Base-by-base conservation (phyloP, 106 monocot genomes). In the Ottelia alismoides region DNA sequence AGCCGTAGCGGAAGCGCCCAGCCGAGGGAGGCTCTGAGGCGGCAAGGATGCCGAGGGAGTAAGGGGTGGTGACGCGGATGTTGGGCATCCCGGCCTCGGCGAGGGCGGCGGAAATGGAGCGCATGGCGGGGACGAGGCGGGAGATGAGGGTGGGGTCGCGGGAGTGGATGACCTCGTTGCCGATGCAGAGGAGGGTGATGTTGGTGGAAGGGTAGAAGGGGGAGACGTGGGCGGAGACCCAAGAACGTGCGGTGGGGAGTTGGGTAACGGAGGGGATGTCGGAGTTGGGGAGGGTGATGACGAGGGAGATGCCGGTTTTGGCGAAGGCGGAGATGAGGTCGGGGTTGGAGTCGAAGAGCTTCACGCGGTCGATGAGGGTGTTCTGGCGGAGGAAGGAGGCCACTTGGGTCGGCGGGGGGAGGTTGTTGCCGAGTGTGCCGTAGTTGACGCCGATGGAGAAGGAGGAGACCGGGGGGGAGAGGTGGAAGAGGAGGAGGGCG, bases 221-320 rank as follows among this genome's bases (percentile, higher is more conserved):
- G 52, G 18, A 4, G 52, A 53, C 9, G 52, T 25, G 10, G 25
- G 22, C 10, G 25, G 22, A 2, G 52, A 53, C 23, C 24, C 11
- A 3, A 20, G 52, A 53, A 17, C 11, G 52, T 20, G 22, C 21
- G 52, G 24, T 9, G 22, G 52, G 11, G 25, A 53, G 52, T n/a
- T n/a, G n/a, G n/a, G n/a, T n/a, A n/a, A n/a, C n/a, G 52, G 52
- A 53, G 25, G 52, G 52, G 52, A 53, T 53, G 52, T 53, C 25
- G 2, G 9, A 2, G 52, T 53, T 53, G 7, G 52, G 25, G 52
- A 20, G 11, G 52, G 25, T 25, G 22, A 53, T 11, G 6, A 18
- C 11, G 7, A 53, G 20, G 48, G 48, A 49, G 48, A 49, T 49
- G 18, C 48, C 48, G 10, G 48, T 49, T 6, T 49, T 49, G 10